phyloP scores from a whole-genome alignment of 495 filamentous ascomycete species.

The Talaromyces borbonicus region DNA sequence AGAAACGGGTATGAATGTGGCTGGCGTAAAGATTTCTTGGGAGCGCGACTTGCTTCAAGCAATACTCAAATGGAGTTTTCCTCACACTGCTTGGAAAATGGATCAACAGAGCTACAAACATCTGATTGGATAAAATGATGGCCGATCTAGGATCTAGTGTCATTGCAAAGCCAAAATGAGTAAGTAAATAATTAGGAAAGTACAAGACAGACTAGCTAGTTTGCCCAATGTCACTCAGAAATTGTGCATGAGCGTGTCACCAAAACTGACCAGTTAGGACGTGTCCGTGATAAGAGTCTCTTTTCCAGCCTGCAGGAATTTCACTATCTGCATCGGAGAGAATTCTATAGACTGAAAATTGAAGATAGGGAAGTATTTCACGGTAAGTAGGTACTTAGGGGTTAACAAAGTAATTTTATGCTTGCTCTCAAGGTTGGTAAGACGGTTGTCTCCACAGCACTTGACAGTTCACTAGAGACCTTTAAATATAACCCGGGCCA shows the following conservation, averaged over 20 bases:
- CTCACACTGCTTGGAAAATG: not conserved
- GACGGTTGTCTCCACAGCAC: too few relatives aligned
- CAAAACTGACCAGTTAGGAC: too few relatives aligned
- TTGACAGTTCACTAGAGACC: too few relatives aligned
- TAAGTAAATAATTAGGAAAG: conserved; percentile 7
- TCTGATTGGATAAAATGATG: conserved; percentile 3
- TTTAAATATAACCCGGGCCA: too few relatives aligned
- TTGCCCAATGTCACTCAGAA: not conserved
- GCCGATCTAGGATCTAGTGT: not conserved
- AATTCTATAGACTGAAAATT: too few relatives aligned
- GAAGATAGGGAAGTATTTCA: too few relatives aligned
- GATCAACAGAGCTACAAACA: not conserved
- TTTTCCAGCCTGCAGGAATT: too few relatives aligned
- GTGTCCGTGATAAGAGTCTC: too few relatives aligned
- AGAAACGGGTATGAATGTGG: not conserved
- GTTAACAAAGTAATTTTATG: too few relatives aligned
- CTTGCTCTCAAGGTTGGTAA: too few relatives aligned
- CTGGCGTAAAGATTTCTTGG: not conserved
- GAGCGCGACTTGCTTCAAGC: not conserved
- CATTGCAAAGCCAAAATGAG: not conserved
- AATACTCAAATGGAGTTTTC: not conserved
- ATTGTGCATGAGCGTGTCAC: conserved; percentile 4
- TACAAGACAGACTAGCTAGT: not conserved
- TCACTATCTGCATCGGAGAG: too few relatives aligned
- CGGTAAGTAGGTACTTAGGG: too few relatives aligned